Conservation (phyloP, 805 yeast genomes). For the Zygosaccharomyces gambellarensis region DNA sequence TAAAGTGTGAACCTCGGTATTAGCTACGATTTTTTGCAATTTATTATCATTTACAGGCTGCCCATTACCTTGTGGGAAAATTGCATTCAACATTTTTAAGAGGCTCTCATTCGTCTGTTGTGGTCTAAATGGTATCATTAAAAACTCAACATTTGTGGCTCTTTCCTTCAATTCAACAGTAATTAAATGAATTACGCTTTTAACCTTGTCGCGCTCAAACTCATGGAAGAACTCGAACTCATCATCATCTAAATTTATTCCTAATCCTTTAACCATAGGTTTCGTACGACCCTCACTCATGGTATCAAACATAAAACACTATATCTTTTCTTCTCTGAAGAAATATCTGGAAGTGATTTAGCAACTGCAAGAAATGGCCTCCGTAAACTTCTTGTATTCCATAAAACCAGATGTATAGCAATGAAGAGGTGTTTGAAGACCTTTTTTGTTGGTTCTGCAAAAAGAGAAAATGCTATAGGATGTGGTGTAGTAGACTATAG, state of each 20-base stretch:
- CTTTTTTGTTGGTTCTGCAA: not conserved
- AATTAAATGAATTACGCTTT: slow-evolving; percentile 60
- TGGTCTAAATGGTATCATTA: slow-evolving; percentile 74
- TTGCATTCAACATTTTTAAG: slow-evolving; percentile 48
- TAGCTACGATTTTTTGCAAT: slow-evolving; percentile 39
- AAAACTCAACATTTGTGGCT: slow-evolving; percentile 67
- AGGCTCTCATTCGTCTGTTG: slow-evolving; percentile 58
- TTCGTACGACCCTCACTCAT: not conserved
- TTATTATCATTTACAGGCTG: slow-evolving; percentile 42
- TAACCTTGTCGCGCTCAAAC: slow-evolving; percentile 61
- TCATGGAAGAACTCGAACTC: slow-evolving; percentile 39
- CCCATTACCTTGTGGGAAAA: slow-evolving; percentile 56
- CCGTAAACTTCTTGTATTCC: not conserved
- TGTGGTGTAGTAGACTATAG: not conserved
- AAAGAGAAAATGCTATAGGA: not conserved
- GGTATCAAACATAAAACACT: not conserved
- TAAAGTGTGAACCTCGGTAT: slow-evolving; percentile 64
- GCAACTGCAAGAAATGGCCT: not conserved
- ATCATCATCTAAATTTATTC: slow-evolving; percentile 22
- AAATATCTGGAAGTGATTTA: too few species aligned
- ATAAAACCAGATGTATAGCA: not conserved
- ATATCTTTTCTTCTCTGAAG: too few species aligned
- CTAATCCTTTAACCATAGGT: not conserved
- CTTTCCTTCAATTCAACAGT: slow-evolving; percentile 67
- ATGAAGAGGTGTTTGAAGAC: not conserved